A percentile compares a stretch with the other conserved stretches of the same genome.
These are phyloP conservation scores for Fraxinus greggii DNA, from an alignment of 305 asterid species.

Conservation along the genomic window DNA sequence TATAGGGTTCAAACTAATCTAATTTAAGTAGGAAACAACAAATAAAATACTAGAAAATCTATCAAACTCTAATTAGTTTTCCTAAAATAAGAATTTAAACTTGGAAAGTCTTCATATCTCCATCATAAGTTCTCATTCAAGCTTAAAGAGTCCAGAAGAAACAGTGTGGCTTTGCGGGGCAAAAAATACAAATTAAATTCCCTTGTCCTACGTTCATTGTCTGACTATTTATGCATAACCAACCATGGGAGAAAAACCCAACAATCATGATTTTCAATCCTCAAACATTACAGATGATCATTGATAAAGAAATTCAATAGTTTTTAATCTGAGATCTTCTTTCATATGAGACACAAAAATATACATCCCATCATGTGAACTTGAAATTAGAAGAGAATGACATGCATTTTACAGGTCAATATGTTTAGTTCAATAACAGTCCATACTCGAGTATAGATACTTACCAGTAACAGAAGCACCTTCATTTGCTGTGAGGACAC, in stretches of 20 bases:
- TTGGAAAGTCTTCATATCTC: background rate
- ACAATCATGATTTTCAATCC: background rate
- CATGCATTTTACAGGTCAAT: background rate
- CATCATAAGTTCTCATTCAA: background rate
- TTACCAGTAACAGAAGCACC: slow-evolving; percentile 70
- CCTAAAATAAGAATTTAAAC: background rate
- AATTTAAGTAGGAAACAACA: background rate
- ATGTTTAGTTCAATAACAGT: background rate
- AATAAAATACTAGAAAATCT: background rate
- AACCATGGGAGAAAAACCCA: background rate
- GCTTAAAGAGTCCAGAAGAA: background rate
- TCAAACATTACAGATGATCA: background rate
- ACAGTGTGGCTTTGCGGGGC: background rate
- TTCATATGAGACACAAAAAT: background rate
- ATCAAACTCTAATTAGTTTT: background rate
- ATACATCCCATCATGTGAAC: background rate
- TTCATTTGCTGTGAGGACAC: slow-evolving; percentile 54
- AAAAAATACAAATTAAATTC: background rate
- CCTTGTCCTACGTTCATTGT: background rate
- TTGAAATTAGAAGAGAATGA: background rate
- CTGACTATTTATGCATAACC: background rate
- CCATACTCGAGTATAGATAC: slow-evolving; percentile 23
- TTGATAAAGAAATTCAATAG: background rate
- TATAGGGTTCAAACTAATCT: background rate
- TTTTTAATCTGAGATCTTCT: background rate